Evolutionary conservation across 805 yeast genomes (phyloP).

Genomic region (Saturnispora saitoi): DNA sequence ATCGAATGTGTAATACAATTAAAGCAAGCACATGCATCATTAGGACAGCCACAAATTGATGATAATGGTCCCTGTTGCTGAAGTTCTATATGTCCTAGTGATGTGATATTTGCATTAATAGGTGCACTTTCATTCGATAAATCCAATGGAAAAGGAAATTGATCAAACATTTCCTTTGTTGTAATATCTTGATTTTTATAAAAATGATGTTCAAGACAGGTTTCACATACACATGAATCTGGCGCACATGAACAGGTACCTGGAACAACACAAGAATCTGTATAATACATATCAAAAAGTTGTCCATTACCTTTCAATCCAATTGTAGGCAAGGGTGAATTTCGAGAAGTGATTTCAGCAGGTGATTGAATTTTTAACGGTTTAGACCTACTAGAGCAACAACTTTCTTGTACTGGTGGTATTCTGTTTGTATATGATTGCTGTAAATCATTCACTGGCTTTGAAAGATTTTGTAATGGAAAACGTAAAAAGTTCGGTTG

Average conservation of each 20-base stretch:
- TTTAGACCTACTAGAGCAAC: not conserved
- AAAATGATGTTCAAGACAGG: slow-evolving; percentile 24
- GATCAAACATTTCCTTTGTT: slow-evolving; percentile 13
- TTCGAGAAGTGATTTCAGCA: not conserved
- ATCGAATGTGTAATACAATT: slow-evolving; percentile 30
- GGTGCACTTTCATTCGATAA: not conserved
- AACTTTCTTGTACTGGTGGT: not conserved
- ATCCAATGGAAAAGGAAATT: slow-evolving; percentile 11
- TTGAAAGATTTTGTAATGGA: too few species aligned
- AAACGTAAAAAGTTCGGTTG: too few species aligned
- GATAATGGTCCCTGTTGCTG: slow-evolving; percentile 14
- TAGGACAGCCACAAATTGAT: slow-evolving; percentile 22
- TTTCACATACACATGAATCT: slow-evolving; percentile 25
- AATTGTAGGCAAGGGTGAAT: not conserved
- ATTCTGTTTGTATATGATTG: not conserved
- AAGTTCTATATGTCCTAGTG: slow-evolving; percentile 22
- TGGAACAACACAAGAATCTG: slow-evolving; percentile 28
- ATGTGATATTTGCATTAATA: slow-evolving; percentile 2
- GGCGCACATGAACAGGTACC: slow-evolving; percentile 30
- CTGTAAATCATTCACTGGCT: too few species aligned
- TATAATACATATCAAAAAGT: slow-evolving; percentile 25
- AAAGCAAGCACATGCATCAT: slow-evolving; percentile 28
- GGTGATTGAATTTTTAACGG: not conserved
- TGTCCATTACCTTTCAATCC: slow-evolving; percentile 1
- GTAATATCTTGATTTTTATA: slow-evolving; percentile 10